Evolutionary conservation across 1,284 basidiomycete genomes (phyloP).

Genomic region (Mycena sp.): DNA sequence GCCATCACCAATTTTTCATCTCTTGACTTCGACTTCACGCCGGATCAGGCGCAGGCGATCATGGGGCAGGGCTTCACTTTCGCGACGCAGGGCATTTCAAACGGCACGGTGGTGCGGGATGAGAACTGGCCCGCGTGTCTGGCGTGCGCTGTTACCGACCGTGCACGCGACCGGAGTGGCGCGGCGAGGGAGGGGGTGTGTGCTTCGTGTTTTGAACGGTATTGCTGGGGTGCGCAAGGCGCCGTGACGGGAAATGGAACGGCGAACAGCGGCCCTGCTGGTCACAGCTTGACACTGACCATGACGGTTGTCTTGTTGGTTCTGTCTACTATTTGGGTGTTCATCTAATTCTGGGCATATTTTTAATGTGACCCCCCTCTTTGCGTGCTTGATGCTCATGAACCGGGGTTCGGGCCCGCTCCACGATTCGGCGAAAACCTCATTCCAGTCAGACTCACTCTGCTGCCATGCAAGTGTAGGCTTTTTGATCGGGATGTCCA

Average conservation of each 20-base stretch:
- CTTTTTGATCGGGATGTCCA: too few species aligned
- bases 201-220: constrained; percentile 1
- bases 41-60: not conserved
- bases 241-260: not conserved
- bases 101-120: not conserved
- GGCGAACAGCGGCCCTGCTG: not conserved
- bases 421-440: too few species aligned
- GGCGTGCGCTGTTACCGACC: constrained; percentile 8
- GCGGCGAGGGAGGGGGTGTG: not conserved
- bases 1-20: not conserved
- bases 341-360: not conserved
- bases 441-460: too few species aligned
- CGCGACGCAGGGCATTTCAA: not conserved
- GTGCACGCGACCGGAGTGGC: not conserved
- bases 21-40: not conserved
- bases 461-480: too few species aligned
- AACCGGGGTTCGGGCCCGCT: too few species aligned
- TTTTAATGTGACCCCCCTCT: not conserved
- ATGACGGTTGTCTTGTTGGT: not conserved
- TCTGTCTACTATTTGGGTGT: not conserved
- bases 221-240: constrained; percentile 1
- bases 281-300: not conserved
- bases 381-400: too few species aligned
- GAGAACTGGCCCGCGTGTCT: constrained; percentile 5
- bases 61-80: constrained; percentile 1